phyloP scores from a whole-genome alignment of 495 filamentous ascomycete species.

The Penicillium parvum region DNA sequence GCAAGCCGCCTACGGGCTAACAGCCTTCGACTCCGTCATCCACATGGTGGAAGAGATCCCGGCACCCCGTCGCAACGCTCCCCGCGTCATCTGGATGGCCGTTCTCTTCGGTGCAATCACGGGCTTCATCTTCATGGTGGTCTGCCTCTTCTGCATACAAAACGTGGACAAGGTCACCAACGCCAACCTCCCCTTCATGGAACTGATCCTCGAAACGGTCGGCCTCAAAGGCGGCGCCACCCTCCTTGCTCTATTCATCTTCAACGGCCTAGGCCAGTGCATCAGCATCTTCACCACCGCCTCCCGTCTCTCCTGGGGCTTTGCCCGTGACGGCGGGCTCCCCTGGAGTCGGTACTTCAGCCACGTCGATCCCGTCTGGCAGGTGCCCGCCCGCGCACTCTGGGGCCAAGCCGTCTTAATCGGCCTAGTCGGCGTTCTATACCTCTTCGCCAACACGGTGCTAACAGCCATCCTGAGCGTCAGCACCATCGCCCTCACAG shows the following conservation, averaged over 20 bases:
- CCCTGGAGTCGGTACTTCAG: conserved; percentile 41
- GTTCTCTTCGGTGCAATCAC: conserved; percentile 46
- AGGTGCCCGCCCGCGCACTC: conserved; percentile 41
- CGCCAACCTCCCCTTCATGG: conserved; percentile 43
- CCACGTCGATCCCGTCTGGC: conserved; percentile 39
- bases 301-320: conserved; percentile 51
- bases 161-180: conserved; percentile 55
- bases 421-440: conserved; percentile 40
- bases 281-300: conserved; percentile 47
- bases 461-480: conserved; percentile 48
- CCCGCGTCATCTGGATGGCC: conserved; percentile 39
- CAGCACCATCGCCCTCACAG: conserved; percentile 46
- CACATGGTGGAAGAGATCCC: conserved; percentile 57
- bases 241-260: conserved; percentile 44
- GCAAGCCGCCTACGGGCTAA: conserved; percentile 57
- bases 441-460: conserved; percentile 45
- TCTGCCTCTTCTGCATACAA: conserved; percentile 69
- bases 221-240: conserved; percentile 35
- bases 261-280: conserved; percentile 44
- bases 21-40: conserved; percentile 59
- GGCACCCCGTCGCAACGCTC: conserved; percentile 38
- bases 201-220: conserved; percentile 40
- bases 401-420: conserved; percentile 43
- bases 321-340: conserved; percentile 56
- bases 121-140: conserved; percentile 71